Percentiles rank a stretch among this genome's conserved stretches.
Evolutionary conservation across 2,329 filamentous ascomycete genomes (phyloP).

Genomic region (Alternaria triticina): DNA sequence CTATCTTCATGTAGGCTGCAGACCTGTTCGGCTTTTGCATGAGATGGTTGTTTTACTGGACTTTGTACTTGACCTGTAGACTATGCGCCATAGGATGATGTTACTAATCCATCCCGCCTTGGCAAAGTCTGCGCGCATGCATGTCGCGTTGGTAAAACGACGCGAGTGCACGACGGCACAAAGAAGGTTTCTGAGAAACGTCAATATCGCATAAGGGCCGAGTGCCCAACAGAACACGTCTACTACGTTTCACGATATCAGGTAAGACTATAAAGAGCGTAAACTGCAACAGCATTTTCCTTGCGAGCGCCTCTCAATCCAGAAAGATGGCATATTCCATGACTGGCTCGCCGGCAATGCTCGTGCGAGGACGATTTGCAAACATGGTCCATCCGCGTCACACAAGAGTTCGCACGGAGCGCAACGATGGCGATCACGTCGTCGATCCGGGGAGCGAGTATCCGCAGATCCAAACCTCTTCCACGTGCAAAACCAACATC

Average conservation of each 20-base stretch:
- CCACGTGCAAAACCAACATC: neutral
- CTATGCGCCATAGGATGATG: too few relatives aligned
- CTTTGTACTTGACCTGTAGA: too few relatives aligned
- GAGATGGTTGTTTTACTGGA: too few relatives aligned
- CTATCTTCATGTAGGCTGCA: too few relatives aligned
- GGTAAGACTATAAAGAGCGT: neutral
- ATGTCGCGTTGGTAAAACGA: neutral
- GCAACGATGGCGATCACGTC: slow-evolving; percentile 21
- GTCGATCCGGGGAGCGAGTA: slow-evolving; percentile 13
- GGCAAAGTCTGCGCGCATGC: neutral
- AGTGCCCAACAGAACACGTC: neutral
- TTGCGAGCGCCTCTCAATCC: neutral
- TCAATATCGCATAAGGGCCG: neutral
- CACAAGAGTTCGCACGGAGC: slow-evolving; percentile 1
- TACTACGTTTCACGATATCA: neutral
- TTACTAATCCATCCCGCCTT: neutral
- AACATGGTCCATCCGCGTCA: neutral
- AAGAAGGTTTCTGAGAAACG: neutral
- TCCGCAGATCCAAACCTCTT: neutral
- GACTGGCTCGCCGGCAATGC: neutral
- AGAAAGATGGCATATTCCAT: neutral
- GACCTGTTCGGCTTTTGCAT: too few relatives aligned
- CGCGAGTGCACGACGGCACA: neutral
- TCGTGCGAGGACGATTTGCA: slow-evolving; percentile 4
- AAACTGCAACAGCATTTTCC: neutral